Percentiles rank a stretch among this genome's conserved stretches.
Evolutionary conservation across 2,329 filamentous ascomycete species (phyloP).

Genomic region (Pseudocercospora fijiensis): DNA sequence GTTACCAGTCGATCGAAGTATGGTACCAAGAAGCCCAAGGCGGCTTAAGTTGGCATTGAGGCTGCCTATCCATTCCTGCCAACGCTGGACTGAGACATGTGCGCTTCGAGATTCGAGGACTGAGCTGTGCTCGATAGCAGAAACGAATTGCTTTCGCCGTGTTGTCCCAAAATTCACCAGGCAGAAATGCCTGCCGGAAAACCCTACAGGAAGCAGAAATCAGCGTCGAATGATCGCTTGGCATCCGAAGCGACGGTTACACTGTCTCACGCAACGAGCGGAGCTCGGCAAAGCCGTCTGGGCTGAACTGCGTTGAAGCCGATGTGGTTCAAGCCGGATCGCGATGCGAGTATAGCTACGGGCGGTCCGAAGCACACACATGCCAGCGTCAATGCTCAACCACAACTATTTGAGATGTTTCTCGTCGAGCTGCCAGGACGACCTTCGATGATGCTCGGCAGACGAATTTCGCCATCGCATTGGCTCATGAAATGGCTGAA

Average conservation of each 20-base stretch:
- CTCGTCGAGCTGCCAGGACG: neutral
- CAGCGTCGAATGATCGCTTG: neutral
- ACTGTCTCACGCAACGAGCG: neutral
- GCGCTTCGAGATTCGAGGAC: neutral
- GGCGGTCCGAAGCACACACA: neutral
- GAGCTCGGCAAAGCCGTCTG: neutral
- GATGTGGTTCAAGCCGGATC: neutral
- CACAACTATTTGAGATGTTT: neutral
- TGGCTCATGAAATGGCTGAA: neutral
- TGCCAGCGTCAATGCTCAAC: neutral
- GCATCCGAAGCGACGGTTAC: neutral
- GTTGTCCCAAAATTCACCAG: neutral
- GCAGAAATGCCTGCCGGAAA: neutral
- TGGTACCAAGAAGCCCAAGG: constrained; percentile 98
- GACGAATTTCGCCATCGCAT: neutral
- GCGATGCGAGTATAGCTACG: neutral
- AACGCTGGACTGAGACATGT: neutral
- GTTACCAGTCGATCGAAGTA: constrained; percentile 90
- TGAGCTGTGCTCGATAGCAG: neutral
- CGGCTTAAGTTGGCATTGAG: constrained; percentile 48
- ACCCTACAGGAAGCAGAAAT: neutral
- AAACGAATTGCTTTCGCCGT: neutral
- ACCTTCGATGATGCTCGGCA: neutral
- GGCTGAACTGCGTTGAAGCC: neutral
- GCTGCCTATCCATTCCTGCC: constrained; percentile 1